phyloP scores from a whole-genome alignment of 176 grass and related monocot species.

The Zizania latifolia region DNA sequence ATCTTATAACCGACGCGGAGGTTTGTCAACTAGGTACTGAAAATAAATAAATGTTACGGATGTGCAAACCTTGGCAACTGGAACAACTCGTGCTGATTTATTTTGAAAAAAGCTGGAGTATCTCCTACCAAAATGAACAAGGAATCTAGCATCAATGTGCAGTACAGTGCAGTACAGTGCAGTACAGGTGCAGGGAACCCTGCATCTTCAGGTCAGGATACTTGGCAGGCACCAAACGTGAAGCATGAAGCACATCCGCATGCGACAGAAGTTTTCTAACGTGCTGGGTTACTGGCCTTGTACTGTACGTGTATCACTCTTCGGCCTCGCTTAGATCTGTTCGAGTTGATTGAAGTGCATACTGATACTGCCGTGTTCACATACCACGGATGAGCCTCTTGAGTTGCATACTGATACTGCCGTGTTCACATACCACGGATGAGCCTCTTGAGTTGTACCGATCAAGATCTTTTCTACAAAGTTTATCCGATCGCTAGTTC shows the following conservation, averaged over 20 bases:
- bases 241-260: background rate
- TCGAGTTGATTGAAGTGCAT: too few relatives aligned
- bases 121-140: background rate
- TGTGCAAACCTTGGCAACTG: too few relatives aligned
- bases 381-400: too few relatives aligned
- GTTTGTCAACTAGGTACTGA: too few relatives aligned
- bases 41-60: too few relatives aligned
- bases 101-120: background rate
- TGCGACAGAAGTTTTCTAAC: background rate
- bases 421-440: too few relatives aligned
- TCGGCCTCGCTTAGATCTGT: background rate
- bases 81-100: too few relatives aligned
- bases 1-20: too few relatives aligned
- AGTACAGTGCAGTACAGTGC: background rate
- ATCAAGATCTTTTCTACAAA: background rate
- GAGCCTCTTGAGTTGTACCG: too few relatives aligned
- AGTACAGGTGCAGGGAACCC: background rate
- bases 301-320: background rate
- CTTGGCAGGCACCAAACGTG: background rate
- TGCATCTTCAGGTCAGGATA: constrained; percentile 12
- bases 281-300: background rate
- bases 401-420: too few relatives aligned
- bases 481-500: background rate
- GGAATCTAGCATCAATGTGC: background rate
- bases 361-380: too few relatives aligned